Base-by-base conservation (phyloP, 2,329 filamentous ascomycete genomes). In the Hypoxylon sp. region DNA sequence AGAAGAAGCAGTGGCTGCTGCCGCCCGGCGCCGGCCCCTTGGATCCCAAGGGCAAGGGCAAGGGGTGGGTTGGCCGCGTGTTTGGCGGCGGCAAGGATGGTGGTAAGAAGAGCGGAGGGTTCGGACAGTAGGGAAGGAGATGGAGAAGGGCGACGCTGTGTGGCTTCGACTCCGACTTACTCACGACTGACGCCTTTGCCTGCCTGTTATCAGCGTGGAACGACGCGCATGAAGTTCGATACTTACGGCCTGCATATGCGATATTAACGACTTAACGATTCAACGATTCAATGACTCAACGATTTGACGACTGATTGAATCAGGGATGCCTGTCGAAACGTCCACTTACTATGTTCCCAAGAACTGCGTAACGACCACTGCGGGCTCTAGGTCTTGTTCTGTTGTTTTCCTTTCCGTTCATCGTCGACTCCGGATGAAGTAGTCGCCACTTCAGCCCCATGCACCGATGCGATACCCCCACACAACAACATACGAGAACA, bases 1-100 rank as follows among this genome's bases (percentile, higher is more conserved):
- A 74, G 48, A 75, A 78, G 8, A 79, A 80, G n/a, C 75, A 79
- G 1, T 70, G 68, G 13, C 75, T 87, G 4, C 77, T 86, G 0
- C 83, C 85, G 0, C 65, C 72, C 1, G 81, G 81, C 6, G n/a
- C n/a, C n/a, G 72, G 73, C 11, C 62, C 67, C 10, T 72, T 75
- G 15, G 53, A 51, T 11, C 44, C 21, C 32, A 37, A 60, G 8
- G 55, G 59, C 6, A 65, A 66, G 10, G 72, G 73, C 19, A 65
- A 61, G 54, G 67, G 73, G 6, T 78, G 73, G 75, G 68, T 77
- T 21, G 72, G 74, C 2, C 71, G 77, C 1, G 62, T 78, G n/a
- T 72, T 79, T 8, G 72, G 61, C 35, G 59, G 71, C 21, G 55
- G 44, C 21, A 62, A 69, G 44, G 56, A 59, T 32, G 11, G 29